Evolutionary conservation across 2,329 filamentous ascomycete genomes (phyloP), one percentile per base, ranked within the genome.

Genomic region (Pezicula neosporulosa): DNA sequence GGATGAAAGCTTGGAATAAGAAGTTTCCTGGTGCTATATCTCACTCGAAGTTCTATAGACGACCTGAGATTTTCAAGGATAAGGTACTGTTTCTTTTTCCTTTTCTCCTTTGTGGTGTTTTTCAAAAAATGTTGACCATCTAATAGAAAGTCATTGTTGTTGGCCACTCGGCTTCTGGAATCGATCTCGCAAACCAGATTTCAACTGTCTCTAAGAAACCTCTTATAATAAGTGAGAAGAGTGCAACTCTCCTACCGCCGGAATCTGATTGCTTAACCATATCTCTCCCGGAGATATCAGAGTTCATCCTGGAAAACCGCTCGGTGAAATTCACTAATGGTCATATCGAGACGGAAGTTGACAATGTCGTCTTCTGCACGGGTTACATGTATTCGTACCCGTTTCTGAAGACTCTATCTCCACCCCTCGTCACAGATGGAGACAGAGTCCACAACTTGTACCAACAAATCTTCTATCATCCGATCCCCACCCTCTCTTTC

Each of bases 361-460:
- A 96, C 60, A 78, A 81, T 3, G 72, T 96, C 4, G 65, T 96
- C 33, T 96, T 92, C 68, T 90, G 88, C 66, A 96, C 91, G 0
- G 92, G 91, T 0, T 97, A 94, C 62, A 81, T 94, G 51, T 95
- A 88, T 69, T 83, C 85, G 10, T 87, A 87, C 49, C 90, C 90
- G 0, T 96, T 95, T 63, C 66, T 85, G 4, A 63, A 64, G 8
- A 63, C 68, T 3, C 57, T 77, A 6, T 59, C 67, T 8, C 66
- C 81, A 1, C 72, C 79, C 0, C 64, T 90, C 2, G 76, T 90
- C 51, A 82, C 79, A 0, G 78, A 83, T 50, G 91, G 91, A 1
- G 78, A 77, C 24, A 78, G 86, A 18, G 83, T 92, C 1, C 74
- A 84, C 56, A 81, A 86, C 37, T 70, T 91, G 3, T 96, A 90